Conservation (phyloP, 306 rosid genomes). For the Casuarina glauca region DNA sequence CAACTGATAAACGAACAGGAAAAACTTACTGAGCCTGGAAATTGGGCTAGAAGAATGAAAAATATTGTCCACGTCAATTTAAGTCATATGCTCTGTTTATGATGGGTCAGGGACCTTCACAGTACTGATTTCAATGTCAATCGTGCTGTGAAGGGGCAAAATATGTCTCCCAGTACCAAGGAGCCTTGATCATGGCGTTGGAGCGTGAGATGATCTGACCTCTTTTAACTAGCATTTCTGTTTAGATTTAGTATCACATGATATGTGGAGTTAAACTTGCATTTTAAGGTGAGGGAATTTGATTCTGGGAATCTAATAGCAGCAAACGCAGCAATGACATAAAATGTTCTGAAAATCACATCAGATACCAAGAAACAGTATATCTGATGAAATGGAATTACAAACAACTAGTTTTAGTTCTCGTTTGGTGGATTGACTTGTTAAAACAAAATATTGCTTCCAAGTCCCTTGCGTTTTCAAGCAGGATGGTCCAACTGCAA, state of each 20-base stretch:
- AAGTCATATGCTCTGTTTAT: background rate
- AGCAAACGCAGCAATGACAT: background rate
- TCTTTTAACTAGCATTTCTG: background rate
- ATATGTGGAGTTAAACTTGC: background rate
- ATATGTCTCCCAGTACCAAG: background rate
- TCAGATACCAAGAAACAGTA: background rate
- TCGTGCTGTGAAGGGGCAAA: background rate
- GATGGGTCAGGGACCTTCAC: background rate
- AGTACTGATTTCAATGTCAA: background rate
- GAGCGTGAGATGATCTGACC: background rate
- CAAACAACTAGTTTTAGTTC: background rate
- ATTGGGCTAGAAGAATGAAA: background rate
- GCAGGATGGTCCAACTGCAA: background rate
- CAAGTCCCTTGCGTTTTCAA: background rate
- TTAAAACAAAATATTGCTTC: background rate
- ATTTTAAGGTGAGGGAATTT: background rate
- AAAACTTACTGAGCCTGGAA: background rate
- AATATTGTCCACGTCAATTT: background rate
- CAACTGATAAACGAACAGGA: background rate
- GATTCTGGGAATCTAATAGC: background rate
- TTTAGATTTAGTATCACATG: background rate
- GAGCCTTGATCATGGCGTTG: background rate
- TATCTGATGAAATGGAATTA: background rate
- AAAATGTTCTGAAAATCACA: background rate
- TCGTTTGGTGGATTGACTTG: background rate